Percentiles rank a stretch among this genome's conserved stretches.
Evolutionary conservation across 2,329 filamentous ascomycete species (phyloP).

Genomic region (Leptodontidium sp.): DNA sequence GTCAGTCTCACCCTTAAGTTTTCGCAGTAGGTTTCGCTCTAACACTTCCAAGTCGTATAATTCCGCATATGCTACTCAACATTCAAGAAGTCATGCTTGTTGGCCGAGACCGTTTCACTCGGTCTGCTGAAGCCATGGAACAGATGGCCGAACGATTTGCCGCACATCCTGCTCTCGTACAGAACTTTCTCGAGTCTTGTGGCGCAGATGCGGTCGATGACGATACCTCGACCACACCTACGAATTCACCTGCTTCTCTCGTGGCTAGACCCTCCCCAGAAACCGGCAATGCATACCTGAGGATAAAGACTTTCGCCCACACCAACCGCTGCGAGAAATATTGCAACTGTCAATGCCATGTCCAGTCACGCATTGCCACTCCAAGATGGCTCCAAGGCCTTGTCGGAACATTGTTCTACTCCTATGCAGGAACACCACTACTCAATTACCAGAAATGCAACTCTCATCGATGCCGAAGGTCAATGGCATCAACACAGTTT

Average conservation of each 20-base stretch:
- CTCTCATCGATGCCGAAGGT: background rate
- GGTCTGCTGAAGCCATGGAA: conserved; percentile 5
- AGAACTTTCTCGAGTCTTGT: background rate
- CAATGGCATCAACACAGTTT: conserved; percentile 7
- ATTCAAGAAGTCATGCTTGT: conserved; percentile 1
- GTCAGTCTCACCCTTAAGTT: background rate
- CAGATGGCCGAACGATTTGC: conserved; percentile 6
- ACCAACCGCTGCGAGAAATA: background rate
- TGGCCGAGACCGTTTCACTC: conserved; percentile 1
- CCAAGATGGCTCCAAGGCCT: conserved; percentile 16
- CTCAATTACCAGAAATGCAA: conserved; percentile 13
- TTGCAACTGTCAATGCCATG: conserved; percentile 18
- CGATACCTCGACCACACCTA: background rate
- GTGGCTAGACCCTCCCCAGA: background rate
- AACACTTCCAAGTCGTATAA: background rate
- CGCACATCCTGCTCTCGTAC: conserved; percentile 7
- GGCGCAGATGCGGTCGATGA: background rate
- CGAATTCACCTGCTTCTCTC: background rate
- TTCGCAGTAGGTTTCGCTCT: background rate
- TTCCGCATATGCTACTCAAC: conserved; percentile 1
- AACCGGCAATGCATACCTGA: background rate
- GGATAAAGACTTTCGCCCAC: background rate
- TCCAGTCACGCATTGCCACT: background rate
- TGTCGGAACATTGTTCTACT: conserved; percentile 16
- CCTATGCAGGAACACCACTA: conserved; percentile 14